These are phyloP conservation scores for Tricholomella constricta DNA, from an alignment of 768 basidiomycete species.

Conservation along the genomic window DNA sequence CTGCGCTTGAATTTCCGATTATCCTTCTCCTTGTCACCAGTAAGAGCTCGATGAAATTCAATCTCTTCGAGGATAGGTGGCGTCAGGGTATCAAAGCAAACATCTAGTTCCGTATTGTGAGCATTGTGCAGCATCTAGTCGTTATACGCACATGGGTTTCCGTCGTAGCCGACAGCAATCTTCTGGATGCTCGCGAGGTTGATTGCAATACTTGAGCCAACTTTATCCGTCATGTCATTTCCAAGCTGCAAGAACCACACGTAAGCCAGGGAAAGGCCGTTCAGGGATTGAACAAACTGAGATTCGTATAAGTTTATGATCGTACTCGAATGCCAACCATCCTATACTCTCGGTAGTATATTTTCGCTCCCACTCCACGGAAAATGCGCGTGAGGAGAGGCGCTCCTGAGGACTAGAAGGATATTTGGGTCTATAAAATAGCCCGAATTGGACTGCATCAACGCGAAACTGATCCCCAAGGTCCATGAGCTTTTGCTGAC, in stretches of 20 bases:
- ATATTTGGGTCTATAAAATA: slow-evolving; percentile 47
- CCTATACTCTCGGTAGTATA: slow-evolving; percentile 49
- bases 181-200: slow-evolving; percentile 59
- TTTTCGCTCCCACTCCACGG: slow-evolving; percentile 67
- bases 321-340: slow-evolving; percentile 64
- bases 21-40: slow-evolving; percentile 41
- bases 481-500: slow-evolving; percentile 40
- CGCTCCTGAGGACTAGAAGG: slow-evolving; percentile 27
- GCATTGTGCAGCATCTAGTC: slow-evolving; percentile 4
- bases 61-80: slow-evolving; percentile 67
- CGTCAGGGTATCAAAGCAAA: slow-evolving; percentile 66
- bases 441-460: slow-evolving; percentile 66
- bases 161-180: slow-evolving; percentile 64
- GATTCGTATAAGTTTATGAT: slow-evolving; percentile 65
- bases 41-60: slow-evolving; percentile 54
- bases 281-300: slow-evolving; percentile 40
- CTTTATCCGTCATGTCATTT: slow-evolving; percentile 51
- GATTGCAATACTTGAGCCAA: slow-evolving; percentile 53
- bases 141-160: slow-evolving; percentile 58
- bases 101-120: slow-evolving; percentile 39
- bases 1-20: slow-evolving; percentile 55
- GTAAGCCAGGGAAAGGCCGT: background rate
- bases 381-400: slow-evolving; percentile 54
- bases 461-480: slow-evolving; percentile 56
- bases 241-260: slow-evolving; percentile 51